Evolutionary conservation across 208 protist species (phyloP), one percentile per base, ranked within the genome.

Genomic region (Vickermania spadyakhi): DNA sequence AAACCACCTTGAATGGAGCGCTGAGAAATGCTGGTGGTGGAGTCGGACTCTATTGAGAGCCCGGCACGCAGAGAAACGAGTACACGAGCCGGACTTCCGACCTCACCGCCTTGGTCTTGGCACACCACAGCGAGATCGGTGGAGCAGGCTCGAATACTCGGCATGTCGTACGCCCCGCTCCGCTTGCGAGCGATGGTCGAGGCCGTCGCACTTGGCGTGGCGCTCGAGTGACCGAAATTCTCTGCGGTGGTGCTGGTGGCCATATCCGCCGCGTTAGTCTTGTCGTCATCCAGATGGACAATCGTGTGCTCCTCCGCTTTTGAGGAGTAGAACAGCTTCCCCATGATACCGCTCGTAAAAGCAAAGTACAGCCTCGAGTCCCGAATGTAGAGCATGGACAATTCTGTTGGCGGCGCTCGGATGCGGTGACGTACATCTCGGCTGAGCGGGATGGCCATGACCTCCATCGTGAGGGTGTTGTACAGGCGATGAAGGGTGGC

Each of bases 401-500:
- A 23, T 45, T 91, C 80, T 0, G 84, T 54, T 28, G 79, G 29
- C 7, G 77, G 79, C 2, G 72, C 72, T 31, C 75, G 79, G 27
- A 79, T 51, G 60, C 49, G 2, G 27, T 66, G n/a, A 3, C n/a
- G 0, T 29, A 5, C 26, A 57, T 22, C 4, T 30, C 26, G 0
- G 41, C 56, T 3, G 55, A 56, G 30, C 26, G 53, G 31, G 14
- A n/a, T 52, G 23, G 61, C 29, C 21, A 84, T 54, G 4, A 86
- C 31, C 54, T 89, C 72, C 31, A 63, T 56, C 22, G 69, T 68
- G 26, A 84, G 56, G 14, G 68, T 64, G 28, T 72, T 64, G 61
- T 77, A 78, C 41, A 85, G 58, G 53, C 71, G 72, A 52, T 82
- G 83, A 51, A 88, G 70, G n/a, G 80, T 70, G 28, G 77, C 78